Percentiles rank a stretch among this genome's conserved stretches.
Conservation (phyloP, 208 protist genomes). For the Trypanosomatidae sp. region DNA sequence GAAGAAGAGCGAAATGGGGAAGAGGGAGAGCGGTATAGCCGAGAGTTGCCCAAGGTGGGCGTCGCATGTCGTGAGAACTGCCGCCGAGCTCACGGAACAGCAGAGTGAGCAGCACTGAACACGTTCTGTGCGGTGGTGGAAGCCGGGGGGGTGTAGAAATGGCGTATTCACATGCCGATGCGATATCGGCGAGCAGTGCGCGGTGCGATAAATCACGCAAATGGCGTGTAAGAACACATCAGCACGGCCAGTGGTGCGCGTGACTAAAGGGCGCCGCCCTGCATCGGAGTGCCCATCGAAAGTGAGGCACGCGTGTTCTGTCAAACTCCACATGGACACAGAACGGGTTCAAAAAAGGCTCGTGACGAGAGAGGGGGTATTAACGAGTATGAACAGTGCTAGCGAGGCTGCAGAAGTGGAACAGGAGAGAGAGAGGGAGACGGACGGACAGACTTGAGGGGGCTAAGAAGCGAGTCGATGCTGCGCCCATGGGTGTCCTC, state of each 20-base stretch:
- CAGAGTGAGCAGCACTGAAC: background rate
- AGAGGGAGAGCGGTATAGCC: background rate
- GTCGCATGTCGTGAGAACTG: constrained; percentile 5
- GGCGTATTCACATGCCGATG: too few species aligned
- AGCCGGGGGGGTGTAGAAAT: too few species aligned
- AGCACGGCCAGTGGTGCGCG: too few species aligned
- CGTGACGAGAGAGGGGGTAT: background rate
- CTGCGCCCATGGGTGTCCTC: background rate
- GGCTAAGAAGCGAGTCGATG: too few species aligned
- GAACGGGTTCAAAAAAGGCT: background rate
- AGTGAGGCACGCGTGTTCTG: too few species aligned
- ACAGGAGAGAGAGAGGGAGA: background rate
- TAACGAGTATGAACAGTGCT: background rate
- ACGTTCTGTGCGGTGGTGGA: background rate
- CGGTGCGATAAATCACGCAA: too few species aligned
- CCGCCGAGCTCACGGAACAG: background rate
- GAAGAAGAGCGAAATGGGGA: background rate
- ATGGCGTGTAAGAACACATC: too few species aligned
- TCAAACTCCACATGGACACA: background rate
- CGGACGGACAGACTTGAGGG: background rate
- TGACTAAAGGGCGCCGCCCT: too few species aligned
- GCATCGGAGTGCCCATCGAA: too few species aligned
- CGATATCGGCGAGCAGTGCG: too few species aligned
- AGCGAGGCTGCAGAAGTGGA: background rate
- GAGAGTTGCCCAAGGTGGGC: background rate